Percentiles rank a stretch among this genome's conserved stretches.
phyloP scores from a whole-genome alignment of 2,329 filamentous ascomycete genomes.

The Arachnomyces sp. region DNA sequence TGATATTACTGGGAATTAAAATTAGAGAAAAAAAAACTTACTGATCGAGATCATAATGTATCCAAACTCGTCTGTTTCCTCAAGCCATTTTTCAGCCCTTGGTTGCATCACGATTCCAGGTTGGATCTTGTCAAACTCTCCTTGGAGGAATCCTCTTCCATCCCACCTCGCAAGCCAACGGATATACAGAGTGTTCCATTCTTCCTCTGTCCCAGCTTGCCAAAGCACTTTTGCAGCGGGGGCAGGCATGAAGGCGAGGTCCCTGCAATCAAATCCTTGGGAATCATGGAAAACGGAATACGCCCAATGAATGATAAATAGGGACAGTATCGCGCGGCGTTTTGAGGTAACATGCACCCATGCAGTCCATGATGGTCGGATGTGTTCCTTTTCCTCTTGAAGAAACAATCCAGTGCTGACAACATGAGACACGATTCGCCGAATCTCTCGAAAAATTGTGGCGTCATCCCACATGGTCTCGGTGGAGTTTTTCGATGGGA shows the following conservation, averaged over 20 bases:
- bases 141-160: slow-evolving; percentile 20
- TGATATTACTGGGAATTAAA: too few relatives aligned
- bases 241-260: slow-evolving; percentile 32
- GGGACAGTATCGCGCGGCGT: slow-evolving; percentile 34
- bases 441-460: slow-evolving; percentile 23
- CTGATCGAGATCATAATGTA: slow-evolving; percentile 32
- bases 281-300: slow-evolving; percentile 29
- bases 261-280: slow-evolving; percentile 27
- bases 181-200: slow-evolving; percentile 28
- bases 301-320: slow-evolving; percentile 33
- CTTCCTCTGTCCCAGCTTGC: slow-evolving; percentile 23
- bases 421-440: slow-evolving; percentile 24
- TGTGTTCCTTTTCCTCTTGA: slow-evolving; percentile 25
- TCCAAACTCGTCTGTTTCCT: slow-evolving; percentile 37
- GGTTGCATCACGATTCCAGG: slow-evolving; percentile 23
- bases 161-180: slow-evolving; percentile 29
- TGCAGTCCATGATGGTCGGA: slow-evolving; percentile 25
- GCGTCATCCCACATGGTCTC: slow-evolving; percentile 15
- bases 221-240: slow-evolving; percentile 33
- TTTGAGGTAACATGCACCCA: slow-evolving; percentile 49
- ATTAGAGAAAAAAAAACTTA: slow-evolving; percentile 14
- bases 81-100: slow-evolving; percentile 32
- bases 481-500: slow-evolving; percentile 21
- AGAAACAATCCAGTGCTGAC: slow-evolving; percentile 27
- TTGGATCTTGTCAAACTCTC: slow-evolving; percentile 23